Percentiles rank a stretch among this genome's conserved stretches.
Conservation (phyloP, 768 basidiomycete genomes). For the Kwoniella pini region DNA sequence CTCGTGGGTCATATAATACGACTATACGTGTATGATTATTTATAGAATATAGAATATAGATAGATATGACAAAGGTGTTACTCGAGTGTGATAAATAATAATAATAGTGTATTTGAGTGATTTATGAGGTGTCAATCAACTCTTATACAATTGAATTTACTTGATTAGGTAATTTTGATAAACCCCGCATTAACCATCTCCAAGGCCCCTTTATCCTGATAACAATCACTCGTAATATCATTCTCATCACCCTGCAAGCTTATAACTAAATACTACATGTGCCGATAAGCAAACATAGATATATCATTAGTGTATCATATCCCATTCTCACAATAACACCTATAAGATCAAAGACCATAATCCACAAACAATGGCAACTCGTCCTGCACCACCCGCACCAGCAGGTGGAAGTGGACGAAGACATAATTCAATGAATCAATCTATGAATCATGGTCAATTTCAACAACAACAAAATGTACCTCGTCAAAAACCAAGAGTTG, state of each 20-base stretch:
- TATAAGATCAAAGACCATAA: too few species aligned
- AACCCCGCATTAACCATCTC: too few species aligned
- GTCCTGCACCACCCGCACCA: slow-evolving; percentile 50
- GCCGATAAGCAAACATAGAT: too few species aligned
- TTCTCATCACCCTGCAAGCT: too few species aligned
- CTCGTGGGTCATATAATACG: too few species aligned
- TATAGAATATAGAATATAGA: too few species aligned
- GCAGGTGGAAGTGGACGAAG: slow-evolving; percentile 6
- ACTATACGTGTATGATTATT: too few species aligned
- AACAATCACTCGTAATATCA: too few species aligned
- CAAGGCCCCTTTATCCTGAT: too few species aligned
- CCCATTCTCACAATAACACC: too few species aligned
- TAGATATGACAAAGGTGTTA: slow-evolving; percentile 8
- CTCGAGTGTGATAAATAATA: neutral
- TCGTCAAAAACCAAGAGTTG: slow-evolving; percentile 65
- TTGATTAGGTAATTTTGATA: neutral
- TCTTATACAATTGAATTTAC: neutral
- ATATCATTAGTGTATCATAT: too few species aligned
- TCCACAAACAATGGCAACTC: slow-evolving; percentile 40
- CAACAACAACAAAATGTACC: slow-evolving; percentile 13
- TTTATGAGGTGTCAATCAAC: neutral
- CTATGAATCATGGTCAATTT: slow-evolving; percentile 7
- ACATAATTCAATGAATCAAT: neutral
- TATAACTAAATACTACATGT: too few species aligned
- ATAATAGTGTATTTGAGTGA: neutral